Percentiles rank a stretch among this genome's conserved stretches.
Conservation (phyloP, 257 asterid species). For the Primulina tabacum region DNA sequence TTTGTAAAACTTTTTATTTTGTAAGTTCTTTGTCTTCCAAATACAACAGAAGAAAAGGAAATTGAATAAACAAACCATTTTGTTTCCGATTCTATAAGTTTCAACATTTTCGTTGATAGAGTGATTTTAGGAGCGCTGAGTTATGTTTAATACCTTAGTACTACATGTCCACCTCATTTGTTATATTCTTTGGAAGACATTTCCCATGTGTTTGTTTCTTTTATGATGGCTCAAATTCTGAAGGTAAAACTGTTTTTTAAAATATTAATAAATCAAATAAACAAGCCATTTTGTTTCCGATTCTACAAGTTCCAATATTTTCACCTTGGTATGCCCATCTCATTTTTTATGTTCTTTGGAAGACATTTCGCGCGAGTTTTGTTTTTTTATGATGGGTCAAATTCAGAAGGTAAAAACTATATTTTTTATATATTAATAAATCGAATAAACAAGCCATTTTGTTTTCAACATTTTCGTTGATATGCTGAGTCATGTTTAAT, state of each 20-base stretch:
- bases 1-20: slow-evolving; percentile 16
- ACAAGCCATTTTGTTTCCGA: neutral
- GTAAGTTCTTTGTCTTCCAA: slow-evolving; percentile 11
- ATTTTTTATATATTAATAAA: neutral
- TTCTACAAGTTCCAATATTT: slow-evolving; percentile 14
- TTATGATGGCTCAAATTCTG: too few relatives aligned
- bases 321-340: neutral
- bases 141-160: slow-evolving; percentile 1
- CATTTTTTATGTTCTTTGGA: slow-evolving; percentile 6
- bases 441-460: neutral
- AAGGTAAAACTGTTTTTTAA: too few relatives aligned
- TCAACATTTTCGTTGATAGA: slow-evolving; percentile 5
- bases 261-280: neutral
- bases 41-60: neutral
- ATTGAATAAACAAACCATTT: neutral
- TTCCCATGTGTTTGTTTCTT: neutral
- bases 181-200: slow-evolving; percentile 4
- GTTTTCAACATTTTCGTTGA: slow-evolving; percentile 12
- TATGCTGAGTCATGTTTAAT: slow-evolving; percentile 4
- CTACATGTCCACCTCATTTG: slow-evolving; percentile 1
- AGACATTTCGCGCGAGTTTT: neutral
- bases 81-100: slow-evolving; percentile 11
- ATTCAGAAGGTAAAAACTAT: too few relatives aligned
- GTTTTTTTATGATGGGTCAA: too few relatives aligned
- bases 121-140: neutral